Evolutionary conservation across 1,139 yeast genomes (phyloP).

Genomic region (Taiozyma sp.): DNA sequence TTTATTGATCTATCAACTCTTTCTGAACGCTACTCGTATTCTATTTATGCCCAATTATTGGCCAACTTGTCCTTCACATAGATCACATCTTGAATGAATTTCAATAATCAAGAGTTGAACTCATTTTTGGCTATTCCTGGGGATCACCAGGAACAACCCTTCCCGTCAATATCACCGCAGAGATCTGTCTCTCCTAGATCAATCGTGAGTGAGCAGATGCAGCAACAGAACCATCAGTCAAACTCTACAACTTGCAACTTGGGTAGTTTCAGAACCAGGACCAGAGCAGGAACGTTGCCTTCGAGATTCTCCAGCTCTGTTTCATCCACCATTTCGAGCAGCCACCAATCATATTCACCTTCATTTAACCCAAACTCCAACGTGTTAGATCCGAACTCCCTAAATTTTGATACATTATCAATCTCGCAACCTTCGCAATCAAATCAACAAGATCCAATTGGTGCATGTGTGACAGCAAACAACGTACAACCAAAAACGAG

Average conservation of each 20-base stretch:
- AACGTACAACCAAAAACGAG: slow-evolving; percentile 12
- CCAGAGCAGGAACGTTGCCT: slow-evolving; percentile 54
- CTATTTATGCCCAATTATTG: neutral
- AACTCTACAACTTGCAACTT: slow-evolving; percentile 14
- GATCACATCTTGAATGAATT: slow-evolving; percentile 2
- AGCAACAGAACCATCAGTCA: slow-evolving; percentile 1
- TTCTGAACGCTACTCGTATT: neutral
- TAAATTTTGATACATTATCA: slow-evolving; percentile 21
- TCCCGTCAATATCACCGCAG: slow-evolving; percentile 19
- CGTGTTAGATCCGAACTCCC: slow-evolving; percentile 17
- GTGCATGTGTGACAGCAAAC: slow-evolving; percentile 1
- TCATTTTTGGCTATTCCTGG: slow-evolving; percentile 16
- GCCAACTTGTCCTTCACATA: neutral
- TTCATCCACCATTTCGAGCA: slow-evolving; percentile 1
- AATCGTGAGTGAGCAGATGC: slow-evolving; percentile 15
- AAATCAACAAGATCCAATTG: slow-evolving; percentile 9
- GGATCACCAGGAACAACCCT: slow-evolving; percentile 13
- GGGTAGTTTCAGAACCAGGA: slow-evolving; percentile 36
- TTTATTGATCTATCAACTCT: neutral
- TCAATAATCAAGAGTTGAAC: slow-evolving; percentile 15
- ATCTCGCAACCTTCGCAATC: slow-evolving; percentile 10
- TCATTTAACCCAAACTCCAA: slow-evolving; percentile 24
- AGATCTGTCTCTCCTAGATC: slow-evolving; percentile 23
- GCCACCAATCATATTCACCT: slow-evolving; percentile 12
- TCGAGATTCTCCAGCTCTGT: slow-evolving; percentile 30